Percentiles rank a stretch among this genome's conserved stretches.
phyloP scores from a whole-genome alignment of 2,329 filamentous ascomycete species.

The Colletotrichum sp. region DNA sequence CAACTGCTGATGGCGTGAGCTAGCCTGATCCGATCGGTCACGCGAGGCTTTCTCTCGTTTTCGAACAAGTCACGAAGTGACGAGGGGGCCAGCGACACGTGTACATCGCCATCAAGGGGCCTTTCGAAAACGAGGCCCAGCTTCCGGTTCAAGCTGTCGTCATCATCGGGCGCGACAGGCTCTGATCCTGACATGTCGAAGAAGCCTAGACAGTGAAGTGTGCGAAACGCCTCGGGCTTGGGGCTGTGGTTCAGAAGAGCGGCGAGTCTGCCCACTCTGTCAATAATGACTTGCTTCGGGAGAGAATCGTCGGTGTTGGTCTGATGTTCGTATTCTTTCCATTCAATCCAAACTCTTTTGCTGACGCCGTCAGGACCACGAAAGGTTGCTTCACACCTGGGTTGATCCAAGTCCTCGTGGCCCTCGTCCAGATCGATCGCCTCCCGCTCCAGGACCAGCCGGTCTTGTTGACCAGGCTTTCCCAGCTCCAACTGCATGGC shows the following conservation, averaged over 20 bases:
- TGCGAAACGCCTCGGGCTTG: conserved; percentile 54
- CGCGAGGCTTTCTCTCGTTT: conserved; percentile 45
- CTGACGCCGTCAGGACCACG: conserved; percentile 37
- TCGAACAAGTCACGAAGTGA: conserved; percentile 54
- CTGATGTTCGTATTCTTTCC: conserved; percentile 52
- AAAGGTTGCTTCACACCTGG: conserved; percentile 45
- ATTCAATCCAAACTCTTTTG: conserved; percentile 51
- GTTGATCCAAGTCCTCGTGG: conserved; percentile 35
- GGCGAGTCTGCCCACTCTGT: conserved; percentile 52
- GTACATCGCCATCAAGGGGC: conserved; percentile 39
- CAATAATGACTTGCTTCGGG: conserved; percentile 46
- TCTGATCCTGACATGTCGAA: conserved; percentile 42
- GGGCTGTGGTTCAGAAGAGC: conserved; percentile 50
- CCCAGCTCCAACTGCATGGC: conserved; percentile 44
- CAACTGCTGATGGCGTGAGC: conserved; percentile 58
- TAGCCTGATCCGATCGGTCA: conserved; percentile 56
- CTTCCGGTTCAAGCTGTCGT: conserved; percentile 45
- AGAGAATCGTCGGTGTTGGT: conserved; percentile 38
- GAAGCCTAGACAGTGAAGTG: conserved; percentile 56
- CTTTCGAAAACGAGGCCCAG: conserved; percentile 61
- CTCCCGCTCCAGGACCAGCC: conserved; percentile 38
- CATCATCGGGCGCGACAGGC: conserved; percentile 41
- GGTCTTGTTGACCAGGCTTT: conserved; percentile 33
- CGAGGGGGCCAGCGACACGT: conserved; percentile 42
- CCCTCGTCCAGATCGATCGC: conserved; percentile 37